Evolutionary conservation across 2,329 filamentous ascomycete genomes (phyloP).

Genomic region (Orbilia brochopaga): DNA sequence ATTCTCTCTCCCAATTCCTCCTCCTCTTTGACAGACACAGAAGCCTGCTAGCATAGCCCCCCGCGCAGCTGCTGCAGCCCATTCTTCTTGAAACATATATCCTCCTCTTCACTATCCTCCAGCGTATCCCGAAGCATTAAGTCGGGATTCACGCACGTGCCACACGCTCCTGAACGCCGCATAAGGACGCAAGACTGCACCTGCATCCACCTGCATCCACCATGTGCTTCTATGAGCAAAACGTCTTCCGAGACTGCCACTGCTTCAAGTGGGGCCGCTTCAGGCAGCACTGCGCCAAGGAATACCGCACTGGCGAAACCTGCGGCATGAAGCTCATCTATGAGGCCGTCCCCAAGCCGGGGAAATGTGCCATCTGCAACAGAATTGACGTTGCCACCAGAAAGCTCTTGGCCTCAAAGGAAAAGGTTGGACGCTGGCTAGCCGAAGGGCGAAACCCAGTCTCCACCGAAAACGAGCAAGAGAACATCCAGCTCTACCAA

Average conservation of each 20-base stretch:
- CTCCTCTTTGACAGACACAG: constrained; percentile 44
- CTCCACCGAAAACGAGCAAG: constrained; percentile 55
- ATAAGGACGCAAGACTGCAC: constrained; percentile 33
- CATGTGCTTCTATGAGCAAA: constrained; percentile 98
- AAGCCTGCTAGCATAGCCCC: constrained; percentile 49
- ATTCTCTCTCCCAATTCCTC: constrained; percentile 46
- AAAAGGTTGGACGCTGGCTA: constrained; percentile 55
- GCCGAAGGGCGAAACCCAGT: constrained; percentile 55
- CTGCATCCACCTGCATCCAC: constrained; percentile 56
- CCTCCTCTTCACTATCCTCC: constrained; percentile 5
- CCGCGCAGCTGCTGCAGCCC: constrained; percentile 22
- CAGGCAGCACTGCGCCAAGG: constrained; percentile 88
- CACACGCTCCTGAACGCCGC: constrained; percentile 49
- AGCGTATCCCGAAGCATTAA: constrained; percentile 51
- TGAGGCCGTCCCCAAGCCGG: constrained; percentile 68
- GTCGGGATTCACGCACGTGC: constrained; percentile 43
- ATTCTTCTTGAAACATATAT: constrained; percentile 32
- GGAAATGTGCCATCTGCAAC: constrained; percentile 82
- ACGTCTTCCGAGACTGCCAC: constrained; percentile 75
- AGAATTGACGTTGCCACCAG: constrained; percentile 69
- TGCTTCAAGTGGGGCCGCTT: constrained; percentile 97
- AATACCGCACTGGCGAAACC: constrained; percentile 94
- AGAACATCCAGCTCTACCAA: constrained; percentile 54
- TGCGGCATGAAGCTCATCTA: constrained; percentile 92
- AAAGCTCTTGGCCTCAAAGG: constrained; percentile 54